Evolutionary conservation across 371 early-diverging fungal genomes (phyloP).

Genomic region (Circinella umbellata): DNA sequence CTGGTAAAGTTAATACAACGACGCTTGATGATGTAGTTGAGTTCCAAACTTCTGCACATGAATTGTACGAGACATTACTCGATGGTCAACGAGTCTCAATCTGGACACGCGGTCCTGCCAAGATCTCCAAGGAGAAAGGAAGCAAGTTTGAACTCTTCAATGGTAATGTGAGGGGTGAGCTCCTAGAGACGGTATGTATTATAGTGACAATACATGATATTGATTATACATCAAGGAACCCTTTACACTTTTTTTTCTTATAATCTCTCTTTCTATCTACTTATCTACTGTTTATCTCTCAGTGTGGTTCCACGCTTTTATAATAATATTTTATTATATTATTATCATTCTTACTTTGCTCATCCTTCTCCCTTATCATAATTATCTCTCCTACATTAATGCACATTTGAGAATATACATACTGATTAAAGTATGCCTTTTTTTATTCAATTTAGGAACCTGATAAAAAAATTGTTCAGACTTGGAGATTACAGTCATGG

Average conservation of each 20-base stretch:
- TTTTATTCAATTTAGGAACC: constrained; percentile 36
- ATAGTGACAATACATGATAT: not conserved
- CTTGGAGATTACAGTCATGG: constrained; percentile 89
- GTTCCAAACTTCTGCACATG: constrained; percentile 87
- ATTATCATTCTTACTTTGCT: too few species aligned
- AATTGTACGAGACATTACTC: constrained; percentile 81
- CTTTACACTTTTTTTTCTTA: too few species aligned
- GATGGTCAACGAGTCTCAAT: constrained; percentile 73
- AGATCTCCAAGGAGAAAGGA: constrained; percentile 60
- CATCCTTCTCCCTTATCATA: too few species aligned
- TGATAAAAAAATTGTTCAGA: constrained; percentile 81
- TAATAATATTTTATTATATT: too few species aligned
- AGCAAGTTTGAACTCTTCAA: constrained; percentile 79
- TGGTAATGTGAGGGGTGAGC: constrained; percentile 87
- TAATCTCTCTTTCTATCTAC: too few species aligned
- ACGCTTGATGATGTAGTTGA: constrained; percentile 79
- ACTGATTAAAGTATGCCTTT: not conserved
- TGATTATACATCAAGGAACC: too few species aligned
- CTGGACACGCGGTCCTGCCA: constrained; percentile 83
- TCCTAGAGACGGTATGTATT: constrained; percentile 67
- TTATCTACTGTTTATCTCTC: too few species aligned
- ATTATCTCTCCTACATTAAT: too few species aligned
- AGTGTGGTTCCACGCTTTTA: too few species aligned
- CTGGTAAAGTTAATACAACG: constrained; percentile 63
- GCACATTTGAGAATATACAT: too few species aligned